Conservation (phyloP, 495 filamentous ascomycete species). For the Podospora pseudopauciseta region DNA sequence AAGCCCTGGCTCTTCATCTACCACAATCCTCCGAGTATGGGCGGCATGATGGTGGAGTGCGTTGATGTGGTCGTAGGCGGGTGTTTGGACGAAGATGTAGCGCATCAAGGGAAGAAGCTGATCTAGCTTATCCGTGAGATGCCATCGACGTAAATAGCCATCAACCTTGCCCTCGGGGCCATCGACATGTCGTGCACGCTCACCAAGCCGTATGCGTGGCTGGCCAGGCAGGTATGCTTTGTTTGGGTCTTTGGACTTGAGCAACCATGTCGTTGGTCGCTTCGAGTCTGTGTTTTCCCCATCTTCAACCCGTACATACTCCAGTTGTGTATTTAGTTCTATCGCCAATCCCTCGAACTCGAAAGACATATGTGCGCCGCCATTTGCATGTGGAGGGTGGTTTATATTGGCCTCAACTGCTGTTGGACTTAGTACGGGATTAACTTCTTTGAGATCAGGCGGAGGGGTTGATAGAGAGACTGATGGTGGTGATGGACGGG, state of each 20-base stretch:
- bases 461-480: neutral
- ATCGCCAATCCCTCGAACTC: slow-evolving; percentile 14
- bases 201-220: slow-evolving; percentile 24
- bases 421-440: neutral
- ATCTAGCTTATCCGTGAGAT: slow-evolving; percentile 21
- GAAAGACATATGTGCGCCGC: neutral
- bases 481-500: neutral
- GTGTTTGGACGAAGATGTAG: slow-evolving; percentile 34
- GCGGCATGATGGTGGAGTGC: slow-evolving; percentile 28
- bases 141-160: slow-evolving; percentile 18
- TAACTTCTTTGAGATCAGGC: neutral
- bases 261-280: slow-evolving; percentile 2
- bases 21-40: slow-evolving; percentile 25
- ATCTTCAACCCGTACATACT: slow-evolving; percentile 5
- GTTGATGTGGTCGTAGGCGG: slow-evolving; percentile 28
- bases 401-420: neutral
- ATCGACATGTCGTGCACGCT: neutral
- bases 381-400: neutral
- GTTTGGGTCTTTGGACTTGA: slow-evolving; percentile 11
- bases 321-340: slow-evolving; percentile 22
- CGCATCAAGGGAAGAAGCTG: slow-evolving; percentile 27
- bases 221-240: slow-evolving; percentile 28
- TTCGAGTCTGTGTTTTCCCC: neutral
- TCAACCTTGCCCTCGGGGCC: slow-evolving; percentile 5
- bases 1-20: slow-evolving; percentile 44